Evolutionary conservation across 2,329 filamentous ascomycete genomes (phyloP), one percentile per base, ranked within the genome.

Genomic region (Fusarium cyanostomum): DNA sequence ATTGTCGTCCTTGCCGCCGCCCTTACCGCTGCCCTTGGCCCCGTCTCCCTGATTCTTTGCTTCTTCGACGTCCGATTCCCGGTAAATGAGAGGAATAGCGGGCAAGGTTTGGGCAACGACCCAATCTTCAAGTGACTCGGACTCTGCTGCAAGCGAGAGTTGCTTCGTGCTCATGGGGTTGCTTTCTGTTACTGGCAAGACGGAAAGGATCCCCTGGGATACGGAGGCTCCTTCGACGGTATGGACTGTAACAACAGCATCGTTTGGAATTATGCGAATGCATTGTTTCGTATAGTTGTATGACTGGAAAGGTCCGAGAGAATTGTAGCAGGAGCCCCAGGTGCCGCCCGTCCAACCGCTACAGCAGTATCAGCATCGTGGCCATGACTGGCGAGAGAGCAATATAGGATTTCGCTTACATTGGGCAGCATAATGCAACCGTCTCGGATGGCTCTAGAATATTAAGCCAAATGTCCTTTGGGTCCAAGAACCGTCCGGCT

Each of bases 401-500:
- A 2, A 7, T 44, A 21, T 27, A n/a, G n/a, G n/a, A n/a, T n/a
- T n/a, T n/a, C n/a, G n/a, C n/a, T n/a, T 60, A 68, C 69, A 56
- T 71, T 3, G 62, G 66, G 16, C 64, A 72, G 42, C 66, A 72
- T 26, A 45, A 71, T 7, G 57, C 60, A 7, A 70, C 12, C 13
- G 67, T 68, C 26, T 71, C 71, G 12, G 59, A 56, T 8, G 60
- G 38, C 7, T 57, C 58, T 11, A 71, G 9, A 5, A 52, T 30
- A 7, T 37, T 24, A 8, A 41, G 28, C 52, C 42, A 68, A 37
- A 18, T 44, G 1, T 63, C 16, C 18, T 33, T 50, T 5, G 11
- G 45, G 0, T 39, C 42, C n/a, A n/a, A 10, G 41, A 21, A 50
- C 39, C 9, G 45, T n/a, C 8, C 7, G 16, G 4, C 21, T 7